Conservation (phyloP, 345 rosid genomes). For the Euphorbia pulcherrima region DNA sequence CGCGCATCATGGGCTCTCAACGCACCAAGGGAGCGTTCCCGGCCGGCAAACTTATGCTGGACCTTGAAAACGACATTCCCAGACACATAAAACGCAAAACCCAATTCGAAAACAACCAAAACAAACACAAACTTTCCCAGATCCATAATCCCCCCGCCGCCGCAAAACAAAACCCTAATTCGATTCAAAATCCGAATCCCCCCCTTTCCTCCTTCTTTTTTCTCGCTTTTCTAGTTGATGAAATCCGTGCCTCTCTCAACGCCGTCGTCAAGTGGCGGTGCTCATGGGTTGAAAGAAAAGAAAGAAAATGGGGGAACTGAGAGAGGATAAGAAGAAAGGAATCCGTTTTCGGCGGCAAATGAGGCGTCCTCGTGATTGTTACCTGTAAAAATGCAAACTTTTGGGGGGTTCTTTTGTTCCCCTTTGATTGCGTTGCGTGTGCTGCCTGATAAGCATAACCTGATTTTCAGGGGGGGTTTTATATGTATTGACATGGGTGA, state of each 20-base stretch:
- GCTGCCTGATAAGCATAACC: not conserved
- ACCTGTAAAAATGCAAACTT: not conserved
- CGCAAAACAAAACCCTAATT: not conserved
- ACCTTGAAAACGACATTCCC: slow-evolving; percentile 56
- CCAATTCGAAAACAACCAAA: slow-evolving; percentile 26
- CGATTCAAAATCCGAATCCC: not conserved
- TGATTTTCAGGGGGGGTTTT: not conserved
- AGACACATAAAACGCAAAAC: slow-evolving; percentile 4
- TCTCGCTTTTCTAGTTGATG: not conserved
- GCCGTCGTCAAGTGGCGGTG: slow-evolving; percentile 4
- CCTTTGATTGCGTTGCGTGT: not conserved
- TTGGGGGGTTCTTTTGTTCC: not conserved
- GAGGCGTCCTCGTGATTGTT: slow-evolving; percentile 12
- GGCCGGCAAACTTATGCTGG: slow-evolving; percentile 57
- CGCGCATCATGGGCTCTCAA: slow-evolving; percentile 58
- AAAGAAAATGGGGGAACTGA: not conserved
- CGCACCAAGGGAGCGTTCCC: slow-evolving; percentile 37
- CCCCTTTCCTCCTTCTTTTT: not conserved
- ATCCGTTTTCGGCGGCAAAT: slow-evolving; percentile 31
- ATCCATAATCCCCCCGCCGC: slow-evolving; percentile 31
- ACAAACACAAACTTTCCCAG: slow-evolving; percentile 27
- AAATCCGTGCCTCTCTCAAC: not conserved
- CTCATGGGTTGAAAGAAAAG: not conserved
- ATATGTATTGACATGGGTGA: not conserved
- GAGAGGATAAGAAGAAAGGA: not conserved